Percentiles rank a stretch among this genome's conserved stretches.
phyloP scores from a whole-genome alignment of 768 basidiomycete species.

The Tulasnella sp. region DNA sequence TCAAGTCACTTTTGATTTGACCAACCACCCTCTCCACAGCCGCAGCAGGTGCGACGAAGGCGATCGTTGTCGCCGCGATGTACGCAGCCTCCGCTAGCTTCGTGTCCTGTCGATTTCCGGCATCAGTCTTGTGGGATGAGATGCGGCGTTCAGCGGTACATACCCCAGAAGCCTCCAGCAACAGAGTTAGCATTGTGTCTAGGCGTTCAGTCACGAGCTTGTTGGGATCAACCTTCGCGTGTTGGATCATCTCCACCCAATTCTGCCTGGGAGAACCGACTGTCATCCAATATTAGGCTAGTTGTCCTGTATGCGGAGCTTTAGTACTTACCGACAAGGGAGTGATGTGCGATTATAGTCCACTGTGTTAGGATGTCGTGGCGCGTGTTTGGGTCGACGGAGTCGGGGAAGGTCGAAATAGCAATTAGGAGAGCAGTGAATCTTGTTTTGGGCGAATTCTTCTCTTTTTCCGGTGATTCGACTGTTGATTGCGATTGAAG shows the following conservation, averaged over 20 bases:
- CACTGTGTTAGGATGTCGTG: constrained; percentile 53
- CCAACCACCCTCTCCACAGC: constrained; percentile 68
- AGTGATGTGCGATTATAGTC: constrained; percentile 72
- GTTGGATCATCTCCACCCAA: constrained; percentile 83
- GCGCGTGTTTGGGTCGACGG: constrained; percentile 42
- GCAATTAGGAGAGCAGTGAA: constrained; percentile 54
- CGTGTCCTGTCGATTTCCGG: background rate
- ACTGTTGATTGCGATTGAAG: constrained; percentile 40
- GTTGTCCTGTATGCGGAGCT: background rate
- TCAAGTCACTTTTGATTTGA: constrained; percentile 64
- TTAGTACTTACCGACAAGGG: constrained; percentile 51
- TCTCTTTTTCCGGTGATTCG: constrained; percentile 39
- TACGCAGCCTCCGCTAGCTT: constrained; percentile 57
- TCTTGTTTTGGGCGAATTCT: constrained; percentile 45
- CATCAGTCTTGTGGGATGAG: background rate
- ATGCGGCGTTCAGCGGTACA: background rate
- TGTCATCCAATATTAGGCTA: constrained; percentile 32
- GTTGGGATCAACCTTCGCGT: constrained; percentile 62
- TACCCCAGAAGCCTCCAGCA: constrained; percentile 45
- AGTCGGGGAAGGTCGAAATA: constrained; percentile 48
- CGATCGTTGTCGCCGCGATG: constrained; percentile 66
- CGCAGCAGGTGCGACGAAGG: constrained; percentile 69
- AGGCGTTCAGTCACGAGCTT: constrained; percentile 52
- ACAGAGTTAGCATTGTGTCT: constrained; percentile 48
- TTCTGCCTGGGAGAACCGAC: constrained; percentile 53